These are phyloP conservation scores for Ophiostoma montium DNA, from an alignment of 2,329 filamentous ascomycete species.

Conservation along the genomic window DNA sequence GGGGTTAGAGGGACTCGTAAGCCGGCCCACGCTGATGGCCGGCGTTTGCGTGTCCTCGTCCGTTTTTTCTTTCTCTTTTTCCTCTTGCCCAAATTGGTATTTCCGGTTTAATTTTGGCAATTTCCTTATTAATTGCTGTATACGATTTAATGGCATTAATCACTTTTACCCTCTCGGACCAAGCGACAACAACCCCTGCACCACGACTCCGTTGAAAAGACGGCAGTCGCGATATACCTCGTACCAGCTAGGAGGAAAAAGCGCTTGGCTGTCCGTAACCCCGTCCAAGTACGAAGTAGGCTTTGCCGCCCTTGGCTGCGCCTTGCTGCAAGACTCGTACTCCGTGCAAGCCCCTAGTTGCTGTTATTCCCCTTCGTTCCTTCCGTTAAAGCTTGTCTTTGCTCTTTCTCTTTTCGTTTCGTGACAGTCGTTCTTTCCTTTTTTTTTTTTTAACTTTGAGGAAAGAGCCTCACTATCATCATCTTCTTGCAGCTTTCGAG, in stretches of 20 bases:
- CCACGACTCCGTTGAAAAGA: no score
- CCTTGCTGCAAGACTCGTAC: no score
- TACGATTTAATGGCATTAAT: not conserved
- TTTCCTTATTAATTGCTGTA: not conserved
- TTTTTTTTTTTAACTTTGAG: not conserved
- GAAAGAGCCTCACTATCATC: not conserved
- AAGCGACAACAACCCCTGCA: not conserved
- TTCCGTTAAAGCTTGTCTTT: not conserved
- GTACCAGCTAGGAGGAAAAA: not conserved
- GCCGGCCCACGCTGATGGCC: constrained; percentile 17
- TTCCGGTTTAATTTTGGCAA: not conserved
- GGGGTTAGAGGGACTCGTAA: constrained; percentile 21
- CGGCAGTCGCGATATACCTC: not conserved
- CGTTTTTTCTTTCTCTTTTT: constrained; percentile 2
- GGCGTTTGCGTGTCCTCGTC: not conserved
- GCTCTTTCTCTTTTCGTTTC: not conserved
- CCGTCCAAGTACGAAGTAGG: not conserved
- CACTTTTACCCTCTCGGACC: not conserved
- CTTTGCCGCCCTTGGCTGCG: no score
- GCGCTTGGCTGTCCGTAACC: not conserved
- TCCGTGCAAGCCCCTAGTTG: not conserved
- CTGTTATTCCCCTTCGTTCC: not conserved
- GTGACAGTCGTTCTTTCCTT: not conserved
- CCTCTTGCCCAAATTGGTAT: not conserved
- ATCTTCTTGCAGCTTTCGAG: not conserved